These are phyloP conservation scores for Hyaloscypha hepaticicola DNA, from an alignment of 495 filamentous ascomycete species.

Conservation along the genomic window DNA sequence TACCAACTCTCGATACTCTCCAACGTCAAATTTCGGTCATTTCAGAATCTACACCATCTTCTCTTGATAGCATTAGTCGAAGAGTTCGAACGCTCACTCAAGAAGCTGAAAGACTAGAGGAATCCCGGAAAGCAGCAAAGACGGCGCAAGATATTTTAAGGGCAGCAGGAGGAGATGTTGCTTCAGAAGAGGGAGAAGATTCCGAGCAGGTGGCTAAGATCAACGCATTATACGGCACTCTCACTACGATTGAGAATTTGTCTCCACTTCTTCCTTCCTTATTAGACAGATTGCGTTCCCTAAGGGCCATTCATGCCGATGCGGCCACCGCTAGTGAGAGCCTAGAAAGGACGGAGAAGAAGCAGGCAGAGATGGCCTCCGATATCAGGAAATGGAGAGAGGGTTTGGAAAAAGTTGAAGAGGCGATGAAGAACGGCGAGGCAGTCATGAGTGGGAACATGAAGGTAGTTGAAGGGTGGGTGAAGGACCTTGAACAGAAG, in stretches of 20 bases:
- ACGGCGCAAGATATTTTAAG: conserved; percentile 58
- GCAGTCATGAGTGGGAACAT: conserved; percentile 73
- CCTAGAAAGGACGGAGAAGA: conserved; percentile 70
- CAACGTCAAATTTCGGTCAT: conserved; percentile 69
- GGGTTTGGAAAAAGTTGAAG: conserved; percentile 76
- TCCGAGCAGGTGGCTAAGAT: conserved; percentile 80
- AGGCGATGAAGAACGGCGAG: conserved; percentile 65
- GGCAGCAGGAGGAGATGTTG: conserved; percentile 40
- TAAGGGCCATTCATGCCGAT: conserved; percentile 81
- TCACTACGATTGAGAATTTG: conserved; percentile 86
- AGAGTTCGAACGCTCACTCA: conserved; percentile 72
- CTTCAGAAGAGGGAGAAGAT: conserved; percentile 35
- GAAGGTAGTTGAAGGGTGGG: conserved; percentile 80
- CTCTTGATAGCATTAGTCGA: conserved; percentile 71
- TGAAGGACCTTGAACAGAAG: conserved; percentile 79
- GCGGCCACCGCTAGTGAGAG: conserved; percentile 83
- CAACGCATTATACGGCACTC: conserved; percentile 85
- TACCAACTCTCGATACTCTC: conserved; percentile 77
- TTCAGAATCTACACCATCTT: conserved; percentile 59
- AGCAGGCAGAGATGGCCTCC: conserved; percentile 76
- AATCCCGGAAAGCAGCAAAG: conserved; percentile 70
- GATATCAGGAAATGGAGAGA: conserved; percentile 88
- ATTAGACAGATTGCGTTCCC: conserved; percentile 78
- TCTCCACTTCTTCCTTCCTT: conserved; percentile 82
- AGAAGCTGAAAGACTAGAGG: conserved; percentile 76